Evolutionary conservation across 164 flowering plant genomes (phyloP).

Genomic region (Magnolia officinalis): DNA sequence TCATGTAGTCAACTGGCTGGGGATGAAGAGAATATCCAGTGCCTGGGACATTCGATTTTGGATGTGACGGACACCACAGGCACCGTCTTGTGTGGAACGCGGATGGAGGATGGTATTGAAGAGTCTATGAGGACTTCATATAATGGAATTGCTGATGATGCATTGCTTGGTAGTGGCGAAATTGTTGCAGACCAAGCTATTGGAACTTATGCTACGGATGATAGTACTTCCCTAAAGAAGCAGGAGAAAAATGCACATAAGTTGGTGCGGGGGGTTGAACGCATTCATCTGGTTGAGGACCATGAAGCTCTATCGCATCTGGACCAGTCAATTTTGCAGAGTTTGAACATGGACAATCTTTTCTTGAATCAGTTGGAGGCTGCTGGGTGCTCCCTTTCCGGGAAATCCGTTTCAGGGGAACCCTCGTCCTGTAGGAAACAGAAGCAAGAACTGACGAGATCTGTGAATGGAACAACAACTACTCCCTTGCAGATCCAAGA

Average conservation of each 20-base stretch:
- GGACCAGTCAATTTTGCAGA: background rate
- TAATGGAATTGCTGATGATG: background rate
- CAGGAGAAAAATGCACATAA: background rate
- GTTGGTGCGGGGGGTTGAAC: background rate
- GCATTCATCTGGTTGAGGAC: slow-evolving; percentile 1
- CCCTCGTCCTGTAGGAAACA: no score
- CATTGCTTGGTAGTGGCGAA: background rate
- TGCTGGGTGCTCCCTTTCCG: no score
- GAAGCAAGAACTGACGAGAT: no score
- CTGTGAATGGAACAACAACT: no score
- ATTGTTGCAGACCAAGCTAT: background rate
- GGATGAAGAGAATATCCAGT: background rate
- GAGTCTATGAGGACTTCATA: background rate
- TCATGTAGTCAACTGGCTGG: slow-evolving; percentile 2
- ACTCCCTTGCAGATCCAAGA: no score
- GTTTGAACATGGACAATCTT: background rate
- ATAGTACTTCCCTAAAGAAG: background rate
- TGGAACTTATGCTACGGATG: background rate
- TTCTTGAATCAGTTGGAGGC: no score
- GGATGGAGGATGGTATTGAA: background rate
- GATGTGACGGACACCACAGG: background rate
- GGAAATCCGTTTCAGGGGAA: no score
- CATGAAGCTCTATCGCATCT: background rate
- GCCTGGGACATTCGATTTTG: background rate
- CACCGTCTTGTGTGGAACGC: background rate